A percentile compares a stretch with the other conserved stretches of the same genome.
phyloP scores from a whole-genome alignment of 2,329 filamentous ascomycete genomes.

The Waltergamsia citrina region DNA sequence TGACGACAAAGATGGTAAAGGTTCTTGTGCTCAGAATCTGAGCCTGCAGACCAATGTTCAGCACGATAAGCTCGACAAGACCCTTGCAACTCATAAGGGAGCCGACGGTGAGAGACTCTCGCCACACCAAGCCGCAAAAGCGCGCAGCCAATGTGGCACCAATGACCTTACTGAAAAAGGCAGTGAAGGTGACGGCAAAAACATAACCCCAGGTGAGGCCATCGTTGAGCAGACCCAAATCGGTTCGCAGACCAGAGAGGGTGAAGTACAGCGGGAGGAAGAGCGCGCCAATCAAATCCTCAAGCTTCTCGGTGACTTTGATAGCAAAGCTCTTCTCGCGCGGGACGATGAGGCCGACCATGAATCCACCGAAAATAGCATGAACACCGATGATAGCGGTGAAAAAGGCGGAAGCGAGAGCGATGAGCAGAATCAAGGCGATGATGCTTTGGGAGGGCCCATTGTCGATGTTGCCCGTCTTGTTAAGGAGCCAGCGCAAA shows the following conservation, averaged over 20 bases:
- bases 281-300: constrained; percentile 76
- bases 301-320: constrained; percentile 86
- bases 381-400: constrained; percentile 87
- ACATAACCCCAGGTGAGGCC: constrained; percentile 88
- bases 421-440: constrained; percentile 70
- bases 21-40: constrained; percentile 71
- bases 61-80: constrained; percentile 86
- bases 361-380: constrained; percentile 87
- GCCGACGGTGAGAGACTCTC: constrained; percentile 82
- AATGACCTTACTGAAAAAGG: constrained; percentile 76
- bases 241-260: constrained; percentile 78
- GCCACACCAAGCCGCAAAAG: constrained; percentile 71
- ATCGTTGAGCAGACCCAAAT: constrained; percentile 73
- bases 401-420: constrained; percentile 74
- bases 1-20: constrained; percentile 91
- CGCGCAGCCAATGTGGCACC: constrained; percentile 75
- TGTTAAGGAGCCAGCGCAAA: constrained; percentile 65
- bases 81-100: constrained; percentile 85
- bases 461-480: constrained; percentile 71
- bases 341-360: constrained; percentile 82
- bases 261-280: constrained; percentile 92
- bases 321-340: constrained; percentile 87
- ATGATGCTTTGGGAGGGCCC: constrained; percentile 82
- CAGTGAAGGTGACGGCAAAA: constrained; percentile 69
- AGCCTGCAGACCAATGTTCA: constrained; percentile 75